Conservation (phyloP, 108 stramenopile species). For the Cyclotella choctawhatcheeana region DNA sequence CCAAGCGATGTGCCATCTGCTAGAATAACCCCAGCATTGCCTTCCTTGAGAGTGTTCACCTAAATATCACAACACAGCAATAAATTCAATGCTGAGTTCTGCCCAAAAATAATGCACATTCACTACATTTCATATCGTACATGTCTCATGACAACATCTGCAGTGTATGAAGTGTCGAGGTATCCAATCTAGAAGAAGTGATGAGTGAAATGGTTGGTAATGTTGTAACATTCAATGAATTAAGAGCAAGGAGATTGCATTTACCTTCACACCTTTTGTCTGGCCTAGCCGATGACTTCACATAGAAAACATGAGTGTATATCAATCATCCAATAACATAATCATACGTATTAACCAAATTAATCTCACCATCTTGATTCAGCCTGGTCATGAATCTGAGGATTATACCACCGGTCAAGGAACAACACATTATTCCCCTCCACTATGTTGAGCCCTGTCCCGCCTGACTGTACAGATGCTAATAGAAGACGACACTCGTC, state of each 20-base stretch:
- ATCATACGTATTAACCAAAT: no score
- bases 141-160: slow-evolving; percentile 55
- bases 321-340: no score
- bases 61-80: no score
- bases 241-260: not conserved
- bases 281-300: slow-evolving; percentile 70
- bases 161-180: slow-evolving; percentile 34
- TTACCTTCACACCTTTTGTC: slow-evolving; percentile 48
- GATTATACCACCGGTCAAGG: slow-evolving; percentile 45
- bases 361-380: slow-evolving; percentile 17
- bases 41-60: slow-evolving; percentile 42
- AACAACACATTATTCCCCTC: slow-evolving; percentile 54
- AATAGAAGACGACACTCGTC: slow-evolving; percentile 39
- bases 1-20: slow-evolving; percentile 53
- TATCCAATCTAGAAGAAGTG: slow-evolving; percentile 12
- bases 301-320: no score
- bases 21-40: slow-evolving; percentile 42
- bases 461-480: slow-evolving; percentile 53
- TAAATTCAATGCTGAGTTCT: no score
- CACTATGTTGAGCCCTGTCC: slow-evolving; percentile 53
- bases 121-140: not conserved
- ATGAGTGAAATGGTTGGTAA: not conserved
- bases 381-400: slow-evolving; percentile 19
- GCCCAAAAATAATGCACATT: not conserved
- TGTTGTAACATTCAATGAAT: not conserved